These are phyloP conservation scores for Pseudoturritis turrita DNA, from an alignment of 345 rosid species.

Conservation along the genomic window DNA sequence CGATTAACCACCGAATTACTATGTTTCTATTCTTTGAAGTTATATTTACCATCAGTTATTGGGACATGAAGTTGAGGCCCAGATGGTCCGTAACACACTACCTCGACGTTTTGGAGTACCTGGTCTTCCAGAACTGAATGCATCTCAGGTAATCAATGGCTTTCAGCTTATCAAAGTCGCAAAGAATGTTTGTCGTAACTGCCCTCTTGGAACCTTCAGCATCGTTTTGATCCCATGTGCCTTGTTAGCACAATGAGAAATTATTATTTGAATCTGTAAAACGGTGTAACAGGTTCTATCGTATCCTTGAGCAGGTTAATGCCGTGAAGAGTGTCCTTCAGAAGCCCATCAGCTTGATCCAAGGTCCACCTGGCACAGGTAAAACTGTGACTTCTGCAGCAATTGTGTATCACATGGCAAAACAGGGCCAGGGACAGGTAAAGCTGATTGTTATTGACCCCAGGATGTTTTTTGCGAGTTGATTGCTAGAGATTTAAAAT, in stretches of 20 bases:
- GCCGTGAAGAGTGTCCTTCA: slow-evolving; percentile 99
- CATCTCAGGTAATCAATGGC: slow-evolving; percentile 72
- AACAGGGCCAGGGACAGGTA: slow-evolving; percentile 99
- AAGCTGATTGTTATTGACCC: slow-evolving; percentile 8
- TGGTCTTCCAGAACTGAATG: slow-evolving; percentile 98
- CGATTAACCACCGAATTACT: not conserved
- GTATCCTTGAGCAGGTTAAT: slow-evolving; percentile 54
- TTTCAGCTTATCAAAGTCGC: not conserved
- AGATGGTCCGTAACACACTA: slow-evolving; percentile 84
- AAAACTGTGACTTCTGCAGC: slow-evolving; percentile 99
- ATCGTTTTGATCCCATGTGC: not conserved
- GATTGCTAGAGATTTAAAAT: not conserved
- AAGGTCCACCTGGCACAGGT: slow-evolving; percentile 99
- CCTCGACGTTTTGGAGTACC: slow-evolving; percentile 99
- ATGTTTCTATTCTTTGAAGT: slow-evolving; percentile 36
- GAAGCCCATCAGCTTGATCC: slow-evolving; percentile 96
- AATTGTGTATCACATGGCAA: slow-evolving; percentile 99
- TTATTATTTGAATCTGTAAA: not conserved
- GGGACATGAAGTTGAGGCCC: slow-evolving; percentile 99
- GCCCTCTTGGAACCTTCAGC: not conserved
- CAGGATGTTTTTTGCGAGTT: not conserved
- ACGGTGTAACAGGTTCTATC: not conserved
- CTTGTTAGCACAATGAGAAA: not conserved
- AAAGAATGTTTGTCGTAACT: not conserved
- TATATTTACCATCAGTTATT: slow-evolving; percentile 93